Percentiles rank a stretch among this genome's conserved stretches.
Evolutionary conservation across 352 stramenopile genomes (phyloP).

Genomic region (Globisporangium cystogenes): DNA sequence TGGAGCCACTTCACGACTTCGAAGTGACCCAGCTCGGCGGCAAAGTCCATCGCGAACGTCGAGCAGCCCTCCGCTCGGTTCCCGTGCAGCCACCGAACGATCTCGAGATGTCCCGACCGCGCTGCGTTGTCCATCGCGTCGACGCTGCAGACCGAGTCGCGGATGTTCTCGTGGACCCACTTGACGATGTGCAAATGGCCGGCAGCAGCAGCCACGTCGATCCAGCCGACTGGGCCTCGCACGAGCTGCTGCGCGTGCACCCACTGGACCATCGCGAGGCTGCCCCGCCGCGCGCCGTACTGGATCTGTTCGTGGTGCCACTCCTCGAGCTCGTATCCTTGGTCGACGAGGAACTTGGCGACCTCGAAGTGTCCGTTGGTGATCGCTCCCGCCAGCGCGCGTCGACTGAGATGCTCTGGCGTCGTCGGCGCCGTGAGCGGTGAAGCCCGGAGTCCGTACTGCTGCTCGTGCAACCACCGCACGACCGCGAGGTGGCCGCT

Average conservation of each 20-base stretch:
- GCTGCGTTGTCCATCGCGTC: neutral
- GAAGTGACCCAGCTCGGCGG: neutral
- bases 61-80: conserved; percentile 8
- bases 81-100: conserved; percentile 13
- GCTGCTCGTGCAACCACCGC: neutral
- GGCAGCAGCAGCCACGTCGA: neutral
- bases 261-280: neutral
- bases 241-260: neutral
- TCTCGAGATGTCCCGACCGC: conserved; percentile 1
- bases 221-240: neutral
- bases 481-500: neutral
- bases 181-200: neutral
- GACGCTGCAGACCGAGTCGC: neutral
- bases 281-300: neutral
- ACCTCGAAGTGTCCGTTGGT: neutral
- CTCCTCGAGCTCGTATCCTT: neutral
- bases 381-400: neutral
- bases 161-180: neutral
- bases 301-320: neutral
- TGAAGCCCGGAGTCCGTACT: neutral
- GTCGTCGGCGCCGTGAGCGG: too few species aligned
- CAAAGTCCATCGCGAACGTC: neutral
- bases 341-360: neutral
- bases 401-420: neutral
- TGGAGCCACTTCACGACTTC: neutral